Base-by-base conservation (phyloP, 768 basidiomycete species). In the Aureoboletus auriporus region DNA sequence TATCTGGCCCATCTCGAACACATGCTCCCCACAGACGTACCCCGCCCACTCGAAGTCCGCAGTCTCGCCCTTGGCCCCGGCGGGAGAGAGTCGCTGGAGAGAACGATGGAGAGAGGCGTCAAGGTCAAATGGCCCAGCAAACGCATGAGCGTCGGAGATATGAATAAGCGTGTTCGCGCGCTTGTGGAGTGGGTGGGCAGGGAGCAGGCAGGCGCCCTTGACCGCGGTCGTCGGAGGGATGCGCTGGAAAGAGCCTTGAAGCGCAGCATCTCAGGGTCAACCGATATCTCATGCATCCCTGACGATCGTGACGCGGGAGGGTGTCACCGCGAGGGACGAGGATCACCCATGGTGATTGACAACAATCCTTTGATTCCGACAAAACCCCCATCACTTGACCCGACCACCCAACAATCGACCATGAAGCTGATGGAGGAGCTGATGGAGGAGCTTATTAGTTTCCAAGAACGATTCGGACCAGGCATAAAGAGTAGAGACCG, bases 111-210 rank as follows among this genome's bases (percentile, higher is more conserved):
- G 62, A 74, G 89, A 40, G 88, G 88, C 8, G 87, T 90, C 12
- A 86, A 90, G 66, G 86, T 96, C 49, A 87, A 90, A 59, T 98
- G 91, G 86, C 95, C 94, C 1, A 82, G 83, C 55, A 93, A 94
- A 69, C 79, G 95, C 44, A 93, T 85, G 80, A 96, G 93, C 57
- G 86, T 95, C n/a, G 87, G 84, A 16, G 95, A 97, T 65, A 95
- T 98, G 92, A 89, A 92, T 67, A 96, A 96, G 71, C 83, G 95
- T 23, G 90, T 95, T 20, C 77, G 90, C 31, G 81, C 86, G 37
- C 75, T 98, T 41, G 82, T 95, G 16, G 94, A 96, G 60, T 97
- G 89, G 83, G 91, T 96, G n/a, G 89, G 86, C 27, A 75, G 91
- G 49, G 88, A 92, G 61, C 89, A 92, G 66, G 88, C 85, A 8